Base-by-base conservation (phyloP, 1,139 yeast genomes). In the Williopsis jadinii region DNA sequence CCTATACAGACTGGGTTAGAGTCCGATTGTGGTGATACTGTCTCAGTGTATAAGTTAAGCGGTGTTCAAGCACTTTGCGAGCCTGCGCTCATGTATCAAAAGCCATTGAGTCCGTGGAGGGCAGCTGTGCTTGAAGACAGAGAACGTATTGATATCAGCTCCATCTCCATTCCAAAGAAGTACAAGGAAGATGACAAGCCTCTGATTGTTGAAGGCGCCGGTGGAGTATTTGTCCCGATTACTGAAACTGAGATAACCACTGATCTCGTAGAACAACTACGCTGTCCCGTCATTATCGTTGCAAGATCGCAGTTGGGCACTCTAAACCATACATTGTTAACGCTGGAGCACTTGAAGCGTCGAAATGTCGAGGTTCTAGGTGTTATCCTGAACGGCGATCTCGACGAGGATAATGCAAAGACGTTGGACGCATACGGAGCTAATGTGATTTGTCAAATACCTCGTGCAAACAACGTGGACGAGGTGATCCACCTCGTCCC, bases 161-260 rank as follows among this genome's bases (percentile, higher is more conserved):
- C 49, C 27, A 45, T 57, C 28, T 31, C 33, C 2, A 33, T 57
- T n/a, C 61, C 62, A 19, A 19, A 19, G 4, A 37, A 34, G 2
- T 13, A 37, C 6, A 19, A 6, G 24, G 35, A 44, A 5, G 19
- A 32, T 8, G 32, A 32, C 2, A 36, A 42, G 2, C 54, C 57
- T 13, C 39, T 60, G 32, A 42, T 60, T n/a, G 41, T 61, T n/a
- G 64, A 61, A 48, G 65, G 65, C 19, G 66, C 65, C 8, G 65
- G 64, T 29, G 65, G 66, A 9, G 41, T 57, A 8, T 51, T 41
- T 29, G 64, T 61, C 13, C 65, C 66, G 9, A 41, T 61, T 5
- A 57, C 55, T n/a, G 49, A 51, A 13, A 40, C 46, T 3, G 32
- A 45, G 11, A 54, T 56, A 3, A 60, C 59, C 5, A 52, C 57